These are phyloP conservation scores for Dactylellina haptotyla DNA, from an alignment of 2,329 filamentous ascomycete genomes.

Conservation along the genomic window DNA sequence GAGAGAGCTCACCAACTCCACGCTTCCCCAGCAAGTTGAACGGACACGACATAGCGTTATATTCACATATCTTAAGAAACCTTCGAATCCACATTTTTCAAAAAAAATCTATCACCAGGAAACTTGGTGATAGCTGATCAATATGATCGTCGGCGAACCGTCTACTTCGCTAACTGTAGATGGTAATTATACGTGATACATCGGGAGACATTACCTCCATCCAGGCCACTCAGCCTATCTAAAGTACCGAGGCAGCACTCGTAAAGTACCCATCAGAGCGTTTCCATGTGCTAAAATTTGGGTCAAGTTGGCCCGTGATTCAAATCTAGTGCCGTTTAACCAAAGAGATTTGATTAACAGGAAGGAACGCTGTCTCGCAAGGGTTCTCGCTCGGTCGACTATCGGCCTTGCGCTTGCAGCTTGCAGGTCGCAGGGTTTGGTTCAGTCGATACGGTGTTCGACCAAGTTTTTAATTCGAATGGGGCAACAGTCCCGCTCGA, in stretches of 20 bases:
- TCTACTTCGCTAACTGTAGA: conserved; percentile 12
- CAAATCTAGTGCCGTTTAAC: background rate
- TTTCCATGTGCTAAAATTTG: conserved; percentile 49
- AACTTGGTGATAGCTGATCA: background rate
- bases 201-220: conserved; percentile 16
- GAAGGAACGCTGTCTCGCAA: conserved; percentile 14
- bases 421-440: conserved; percentile 17
- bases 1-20: conserved; percentile 19
- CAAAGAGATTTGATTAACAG: conserved; percentile 31
- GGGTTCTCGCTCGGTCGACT: conserved; percentile 12
- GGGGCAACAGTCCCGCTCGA: conserved; percentile 14
- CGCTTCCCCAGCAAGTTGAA: too few relatives aligned
- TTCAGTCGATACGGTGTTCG: conserved; percentile 8
- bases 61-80: too few relatives aligned
- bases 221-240: background rate
- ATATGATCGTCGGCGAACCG: conserved; percentile 21
- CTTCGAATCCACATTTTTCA: too few relatives aligned
- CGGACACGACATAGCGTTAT: too few relatives aligned
- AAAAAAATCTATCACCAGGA: too few relatives aligned
- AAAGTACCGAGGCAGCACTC: conserved; percentile 45
- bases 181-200: conserved; percentile 42
- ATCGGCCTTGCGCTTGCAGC: conserved; percentile 7
- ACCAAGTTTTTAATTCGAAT: conserved; percentile 18
- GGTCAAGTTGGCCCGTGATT: conserved; percentile 32
- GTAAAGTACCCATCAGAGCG: conserved; percentile 22